Percentiles rank a stretch among this genome's conserved stretches.
Conservation (phyloP, 805 yeast genomes). For the Wickerhamiella lipophila region DNA sequence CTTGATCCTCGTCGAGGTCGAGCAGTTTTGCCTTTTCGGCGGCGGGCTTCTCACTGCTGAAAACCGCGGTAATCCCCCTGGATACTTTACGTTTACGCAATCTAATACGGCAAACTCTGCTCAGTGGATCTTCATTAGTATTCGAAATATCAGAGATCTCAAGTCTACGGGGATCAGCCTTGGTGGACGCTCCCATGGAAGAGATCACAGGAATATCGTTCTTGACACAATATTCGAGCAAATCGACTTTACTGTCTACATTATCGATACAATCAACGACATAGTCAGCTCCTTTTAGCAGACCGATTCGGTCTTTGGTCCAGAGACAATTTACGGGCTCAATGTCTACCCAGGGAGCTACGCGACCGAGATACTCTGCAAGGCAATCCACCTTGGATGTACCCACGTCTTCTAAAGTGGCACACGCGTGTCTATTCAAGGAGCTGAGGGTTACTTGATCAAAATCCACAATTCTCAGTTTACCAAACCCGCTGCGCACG, state of each 20-base stretch:
- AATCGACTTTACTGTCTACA: conserved; percentile 90
- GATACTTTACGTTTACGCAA: conserved; percentile 67
- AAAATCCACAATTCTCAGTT: conserved; percentile 73
- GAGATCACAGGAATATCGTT: conserved; percentile 58
- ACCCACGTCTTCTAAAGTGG: conserved; percentile 85
- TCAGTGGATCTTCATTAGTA: conserved; percentile 89
- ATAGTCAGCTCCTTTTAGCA: conserved; percentile 54
- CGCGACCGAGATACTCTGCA: conserved; percentile 47
- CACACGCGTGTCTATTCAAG: conserved; percentile 88
- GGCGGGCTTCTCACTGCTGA: conserved; percentile 92
- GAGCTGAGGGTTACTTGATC: conserved; percentile 93
- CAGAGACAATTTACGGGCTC: conserved; percentile 71
- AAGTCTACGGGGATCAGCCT: conserved; percentile 86
- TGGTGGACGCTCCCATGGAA: conserved; percentile 96
- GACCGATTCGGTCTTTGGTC: conserved; percentile 52
- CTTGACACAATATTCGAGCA: conserved; percentile 58
- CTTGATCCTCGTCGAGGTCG: conserved; percentile 74
- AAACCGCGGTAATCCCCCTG: conserved; percentile 72
- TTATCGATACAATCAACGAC: conserved; percentile 95
- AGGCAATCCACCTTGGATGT: conserved; percentile 76
- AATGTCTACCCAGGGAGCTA: conserved; percentile 90
- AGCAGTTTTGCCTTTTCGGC: conserved; percentile 80
- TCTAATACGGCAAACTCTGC: conserved; percentile 74
- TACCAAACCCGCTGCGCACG: conserved; percentile 78
- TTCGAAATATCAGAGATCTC: conserved; percentile 78